Conservation (phyloP, 805 yeast species). For the Kuraishia molischiana region DNA sequence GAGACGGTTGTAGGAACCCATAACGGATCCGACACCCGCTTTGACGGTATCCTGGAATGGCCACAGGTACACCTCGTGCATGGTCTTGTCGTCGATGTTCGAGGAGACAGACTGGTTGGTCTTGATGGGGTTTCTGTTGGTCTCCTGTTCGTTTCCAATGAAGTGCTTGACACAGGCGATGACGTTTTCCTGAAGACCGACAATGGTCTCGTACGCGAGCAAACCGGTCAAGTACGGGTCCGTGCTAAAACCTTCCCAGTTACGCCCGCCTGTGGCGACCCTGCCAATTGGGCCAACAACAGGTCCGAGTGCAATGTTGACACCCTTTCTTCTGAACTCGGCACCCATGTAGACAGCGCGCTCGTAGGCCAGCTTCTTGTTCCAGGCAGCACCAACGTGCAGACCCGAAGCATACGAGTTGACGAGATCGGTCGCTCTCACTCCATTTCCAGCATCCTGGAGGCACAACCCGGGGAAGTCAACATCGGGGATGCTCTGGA, state of each 20-base stretch:
- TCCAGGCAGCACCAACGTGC: constrained; percentile 50
- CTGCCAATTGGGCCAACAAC: constrained; percentile 50
- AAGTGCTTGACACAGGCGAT: constrained; percentile 47
- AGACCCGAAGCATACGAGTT: constrained; percentile 51
- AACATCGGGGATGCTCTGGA: constrained; percentile 45
- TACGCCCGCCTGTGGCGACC: constrained; percentile 54
- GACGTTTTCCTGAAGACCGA: constrained; percentile 45
- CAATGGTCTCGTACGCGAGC: constrained; percentile 40
- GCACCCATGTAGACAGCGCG: constrained; percentile 49
- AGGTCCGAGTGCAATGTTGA: constrained; percentile 47
- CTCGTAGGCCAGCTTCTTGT: constrained; percentile 36
- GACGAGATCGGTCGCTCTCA: constrained; percentile 44
- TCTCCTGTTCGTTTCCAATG: constrained; percentile 56
- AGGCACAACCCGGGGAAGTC: constrained; percentile 43
- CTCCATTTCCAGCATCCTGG: constrained; percentile 58
- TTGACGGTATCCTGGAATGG: constrained; percentile 55
- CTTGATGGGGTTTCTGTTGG: constrained; percentile 41
- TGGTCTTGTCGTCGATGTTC: constrained; percentile 46
- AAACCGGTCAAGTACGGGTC: constrained; percentile 55
- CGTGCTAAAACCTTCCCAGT: constrained; percentile 55
- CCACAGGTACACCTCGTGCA: constrained; percentile 57
- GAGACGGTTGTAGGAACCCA: constrained; percentile 50
- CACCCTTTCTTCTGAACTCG: constrained; percentile 45
- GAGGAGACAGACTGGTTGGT: constrained; percentile 33
- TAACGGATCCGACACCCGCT: constrained; percentile 52